phyloP scores from a whole-genome alignment of 2,329 filamentous ascomycete genomes.

The Rutstroemia sp. region DNA sequence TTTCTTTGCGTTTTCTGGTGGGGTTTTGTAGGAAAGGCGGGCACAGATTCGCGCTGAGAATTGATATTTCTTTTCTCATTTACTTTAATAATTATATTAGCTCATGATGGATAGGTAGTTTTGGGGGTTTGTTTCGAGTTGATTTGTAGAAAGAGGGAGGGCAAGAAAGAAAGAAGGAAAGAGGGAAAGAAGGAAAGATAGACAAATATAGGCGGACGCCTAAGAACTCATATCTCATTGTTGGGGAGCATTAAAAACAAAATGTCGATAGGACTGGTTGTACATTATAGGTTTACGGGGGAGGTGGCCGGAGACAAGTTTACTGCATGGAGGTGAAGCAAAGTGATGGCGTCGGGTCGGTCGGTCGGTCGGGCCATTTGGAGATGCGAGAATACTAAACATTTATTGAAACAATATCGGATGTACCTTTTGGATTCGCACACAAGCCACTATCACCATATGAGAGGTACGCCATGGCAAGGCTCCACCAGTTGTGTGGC shows the following conservation, averaged over 20 bases:
- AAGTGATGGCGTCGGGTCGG: background rate
- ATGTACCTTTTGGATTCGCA: too few species aligned
- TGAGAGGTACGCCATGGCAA: too few species aligned
- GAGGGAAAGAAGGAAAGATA: background rate
- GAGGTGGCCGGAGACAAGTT: too few species aligned
- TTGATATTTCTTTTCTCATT: background rate
- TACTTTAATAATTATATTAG: slow-evolving; percentile 9
- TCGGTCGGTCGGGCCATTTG: background rate
- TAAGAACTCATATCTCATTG: too few species aligned
- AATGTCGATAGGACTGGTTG: too few species aligned
- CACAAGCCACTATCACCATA: too few species aligned
- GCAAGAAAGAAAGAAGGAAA: background rate
- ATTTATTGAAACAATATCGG: too few species aligned
- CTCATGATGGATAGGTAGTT: slow-evolving; percentile 6
- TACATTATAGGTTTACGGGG: too few species aligned
- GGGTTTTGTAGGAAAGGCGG: background rate
- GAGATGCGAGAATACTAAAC: too few species aligned
- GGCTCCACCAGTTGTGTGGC: too few species aligned
- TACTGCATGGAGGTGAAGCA: too few species aligned
- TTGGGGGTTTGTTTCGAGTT: background rate
- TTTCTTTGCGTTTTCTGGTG: background rate
- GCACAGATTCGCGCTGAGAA: background rate
- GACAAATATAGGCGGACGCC: background rate
- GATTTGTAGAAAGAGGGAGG: background rate
- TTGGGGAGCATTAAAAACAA: too few species aligned